Base-by-base conservation (phyloP, 306 rosid species). In the Quercus suber region DNA sequence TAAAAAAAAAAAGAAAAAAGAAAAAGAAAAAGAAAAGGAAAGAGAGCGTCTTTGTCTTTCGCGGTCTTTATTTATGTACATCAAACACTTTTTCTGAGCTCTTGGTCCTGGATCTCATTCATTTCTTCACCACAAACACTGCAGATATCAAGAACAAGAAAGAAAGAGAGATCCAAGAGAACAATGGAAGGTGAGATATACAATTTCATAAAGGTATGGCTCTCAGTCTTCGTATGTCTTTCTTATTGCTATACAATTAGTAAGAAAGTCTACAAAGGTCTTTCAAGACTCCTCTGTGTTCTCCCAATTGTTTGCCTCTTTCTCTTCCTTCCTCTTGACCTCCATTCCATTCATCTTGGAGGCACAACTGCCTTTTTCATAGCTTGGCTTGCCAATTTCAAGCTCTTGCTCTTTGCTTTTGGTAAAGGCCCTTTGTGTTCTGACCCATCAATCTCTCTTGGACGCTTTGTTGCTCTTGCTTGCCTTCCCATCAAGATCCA, bases 401-500 rank as follows among this genome's bases (percentile, higher is more conserved):
- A 90, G 43, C 89, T 88, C 51, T 56, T 88, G 1, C 89, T 88
- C 57, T 78, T 85, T 19, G 77, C 89, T 20, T 84, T 87, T 63
- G 83, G 84, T 2, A 74, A 77, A 31, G 92, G 94, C 5, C 92
- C 92, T 76, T 73, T 87, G 65, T 76, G 87, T 25, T 84, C 87
- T 12, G 37, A 70, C 23, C 55, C 84, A 19, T 61, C 90, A 6
- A 73, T 88, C 79, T 83, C 98, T 74, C 60, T 87, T 4, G 17
- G 67, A 27, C 92, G 80, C 69, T 93, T 93, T 77, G 25, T 86
- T 8, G 79, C 89, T 28, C n/a, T 90, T 5, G 82, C 92, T 5
- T 92, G 91, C 83, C 84, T 90, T 31, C 97, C 97, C 69, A 90
- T 92, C 82, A 89, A 89, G 77, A 87, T 88, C 86, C 90, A 77